A percentile compares a stretch with the other conserved stretches of the same genome.
Evolutionary conservation across 257 asterid genomes (phyloP).

Genomic region (Solanum peruvianum): DNA sequence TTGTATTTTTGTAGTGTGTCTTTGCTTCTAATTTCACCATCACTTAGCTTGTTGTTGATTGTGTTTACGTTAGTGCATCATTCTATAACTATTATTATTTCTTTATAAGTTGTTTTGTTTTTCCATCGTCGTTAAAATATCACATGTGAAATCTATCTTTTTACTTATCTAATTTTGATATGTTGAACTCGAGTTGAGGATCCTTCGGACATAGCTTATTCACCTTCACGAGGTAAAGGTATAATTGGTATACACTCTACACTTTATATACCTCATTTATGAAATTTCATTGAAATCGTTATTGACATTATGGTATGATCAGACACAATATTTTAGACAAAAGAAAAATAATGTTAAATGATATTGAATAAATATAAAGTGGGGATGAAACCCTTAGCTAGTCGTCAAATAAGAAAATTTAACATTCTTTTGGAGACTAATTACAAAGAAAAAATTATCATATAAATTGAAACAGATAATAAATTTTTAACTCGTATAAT

Average conservation of each 20-base stretch:
- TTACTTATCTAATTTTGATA: neutral
- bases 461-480: neutral
- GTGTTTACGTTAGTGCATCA: neutral
- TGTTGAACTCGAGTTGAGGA: neutral
- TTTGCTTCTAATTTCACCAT: neutral
- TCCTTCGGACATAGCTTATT: neutral
- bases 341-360: neutral
- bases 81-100: neutral
- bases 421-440: neutral
- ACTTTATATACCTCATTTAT: neutral
- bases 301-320: neutral
- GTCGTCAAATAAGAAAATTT: neutral
- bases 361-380: neutral
- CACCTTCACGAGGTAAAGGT: neutral
- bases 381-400: neutral
- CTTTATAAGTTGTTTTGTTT: neutral
- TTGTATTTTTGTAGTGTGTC: neutral
- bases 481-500: accelerated
- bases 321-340: neutral
- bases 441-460: neutral
- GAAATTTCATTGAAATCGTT: neutral
- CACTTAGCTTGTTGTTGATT: neutral
- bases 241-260: neutral
- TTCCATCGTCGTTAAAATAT: neutral
- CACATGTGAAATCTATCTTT: neutral